Evolutionary conservation across 148 eudicot genomes (phyloP), one percentile per base, ranked within the genome.

Genomic region (Beta vulgaris): DNA sequence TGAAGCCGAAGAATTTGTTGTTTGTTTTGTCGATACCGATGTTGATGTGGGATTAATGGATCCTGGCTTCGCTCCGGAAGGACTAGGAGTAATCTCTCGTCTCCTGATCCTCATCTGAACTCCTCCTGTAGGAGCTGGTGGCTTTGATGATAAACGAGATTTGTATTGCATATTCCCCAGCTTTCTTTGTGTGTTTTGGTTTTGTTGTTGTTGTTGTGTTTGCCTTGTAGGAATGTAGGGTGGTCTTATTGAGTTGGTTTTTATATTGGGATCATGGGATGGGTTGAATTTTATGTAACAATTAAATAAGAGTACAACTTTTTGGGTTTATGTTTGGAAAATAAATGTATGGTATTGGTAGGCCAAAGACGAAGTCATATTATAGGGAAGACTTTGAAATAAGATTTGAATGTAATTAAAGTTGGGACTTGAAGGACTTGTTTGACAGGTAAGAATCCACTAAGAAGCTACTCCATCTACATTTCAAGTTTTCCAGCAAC

Each of bases 401-500:
- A n/a, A 63, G 65, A 48, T 54, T 66, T 57, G 77, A 79, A 73
- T 69, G 44, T 23, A 68, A 58, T 59, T 58, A 26, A 70, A 73
- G 21, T 9, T n/a, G 74, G 74, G 61, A 19, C 7, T 16, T 34
- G 5, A n/a, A 39, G 34, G 39, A 26, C 60, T 69, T 23, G 78
- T 75, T 69, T 80, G 74, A 74, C 66, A 74, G 75, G 75, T 79
- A 79, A 74, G 74, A 69, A 74, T 58, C 37, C 74, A 60, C 46
- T 60, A n/a, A 16, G 35, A 25, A 15, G 10, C 26, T 69, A 32
- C 8, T 44, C 49, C 36, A 1, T 26, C 48, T 35, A 9, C 44
- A 36, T 21, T 70, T 78, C 72, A 55, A 78, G 67, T 58, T 63
- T 66, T 57, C 67, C 53, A 58, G 67, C 81, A 78, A 76, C 76